Percentiles rank a stretch among this genome's conserved stretches.
These are phyloP conservation scores for Drechslerella coelobrocha DNA, from an alignment of 2,329 filamentous ascomycete species.

Conservation along the genomic window DNA sequence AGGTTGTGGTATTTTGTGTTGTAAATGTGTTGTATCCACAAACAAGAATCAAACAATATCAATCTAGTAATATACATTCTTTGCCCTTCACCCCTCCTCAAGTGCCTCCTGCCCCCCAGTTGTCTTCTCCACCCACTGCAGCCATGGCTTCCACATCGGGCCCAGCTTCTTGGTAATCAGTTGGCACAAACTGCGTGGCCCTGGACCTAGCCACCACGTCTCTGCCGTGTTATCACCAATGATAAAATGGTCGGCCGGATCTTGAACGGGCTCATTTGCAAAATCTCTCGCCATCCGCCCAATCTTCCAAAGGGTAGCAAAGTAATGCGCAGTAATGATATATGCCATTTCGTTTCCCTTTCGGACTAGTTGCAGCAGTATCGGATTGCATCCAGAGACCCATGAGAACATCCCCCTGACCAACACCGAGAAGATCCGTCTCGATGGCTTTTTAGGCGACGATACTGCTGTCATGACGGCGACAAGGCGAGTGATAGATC, in stretches of 20 bases:
- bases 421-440: conserved; percentile 6
- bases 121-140: neutral
- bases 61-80: too few species aligned
- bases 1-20: too few species aligned
- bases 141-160: neutral
- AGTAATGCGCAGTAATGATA: neutral
- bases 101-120: conserved; percentile 3
- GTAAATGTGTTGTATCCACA: too few species aligned
- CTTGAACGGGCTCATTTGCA: neutral
- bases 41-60: neutral
- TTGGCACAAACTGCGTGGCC: conserved; percentile 8
- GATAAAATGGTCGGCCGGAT: conserved; percentile 1
- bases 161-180: conserved; percentile 4
- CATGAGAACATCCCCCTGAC: conserved; percentile 1
- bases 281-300: neutral
- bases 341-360: neutral
- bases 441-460: neutral
- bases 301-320: conserved; percentile 5
- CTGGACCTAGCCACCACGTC: conserved; percentile 8
- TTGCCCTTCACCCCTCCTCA: too few species aligned
- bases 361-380: neutral
- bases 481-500: neutral
- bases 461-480: conserved; percentile 1
- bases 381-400: neutral
- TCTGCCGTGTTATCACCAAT: neutral